phyloP scores from a whole-genome alignment of 805 yeast species.

The Candida piceae region DNA sequence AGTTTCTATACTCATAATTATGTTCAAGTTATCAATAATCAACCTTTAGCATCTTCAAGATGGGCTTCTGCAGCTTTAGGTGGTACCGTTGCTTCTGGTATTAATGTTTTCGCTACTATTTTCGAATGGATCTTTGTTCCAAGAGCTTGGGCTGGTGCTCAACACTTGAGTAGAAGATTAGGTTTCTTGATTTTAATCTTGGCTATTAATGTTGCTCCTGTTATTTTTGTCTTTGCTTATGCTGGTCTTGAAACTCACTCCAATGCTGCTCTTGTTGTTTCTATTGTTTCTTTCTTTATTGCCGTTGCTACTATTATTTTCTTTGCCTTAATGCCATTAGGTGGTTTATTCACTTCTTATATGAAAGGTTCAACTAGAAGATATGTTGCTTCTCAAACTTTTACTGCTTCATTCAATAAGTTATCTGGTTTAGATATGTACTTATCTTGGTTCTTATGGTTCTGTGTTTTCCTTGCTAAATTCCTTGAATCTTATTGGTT shows the following conservation, averaged over 20 bases:
- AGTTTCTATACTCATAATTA: constrained; percentile 84
- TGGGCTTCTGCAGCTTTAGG: constrained; percentile 95
- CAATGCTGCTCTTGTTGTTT: constrained; percentile 67
- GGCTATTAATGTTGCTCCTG: constrained; percentile 74
- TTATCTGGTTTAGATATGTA: constrained; percentile 89
- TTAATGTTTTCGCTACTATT: constrained; percentile 83
- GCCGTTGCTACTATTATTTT: constrained; percentile 79
- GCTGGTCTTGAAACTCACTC: constrained; percentile 65
- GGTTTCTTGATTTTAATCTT: constrained; percentile 65
- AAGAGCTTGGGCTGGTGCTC: constrained; percentile 99
- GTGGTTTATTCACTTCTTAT: constrained; percentile 92
- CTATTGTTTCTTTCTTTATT: constrained; percentile 85
- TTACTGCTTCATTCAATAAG: constrained; percentile 85
- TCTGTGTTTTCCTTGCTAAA: constrained; percentile 83
- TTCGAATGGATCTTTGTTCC: constrained; percentile 97
- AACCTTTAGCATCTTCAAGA: constrained; percentile 82
- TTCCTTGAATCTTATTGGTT: constrained; percentile 88
- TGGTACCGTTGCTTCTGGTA: constrained; percentile 77
- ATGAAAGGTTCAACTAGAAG: constrained; percentile 81
- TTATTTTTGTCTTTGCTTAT: constrained; percentile 78
- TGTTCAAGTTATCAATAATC: constrained; percentile 74
- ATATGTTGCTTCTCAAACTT: constrained; percentile 90
- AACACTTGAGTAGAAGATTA: constrained; percentile 86
- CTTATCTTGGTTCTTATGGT: constrained; percentile 93
- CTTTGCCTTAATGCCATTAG: constrained; percentile 93